phyloP scores from a whole-genome alignment of 352 stramenopile genomes.

The Halophytophthora polymorphica region DNA sequence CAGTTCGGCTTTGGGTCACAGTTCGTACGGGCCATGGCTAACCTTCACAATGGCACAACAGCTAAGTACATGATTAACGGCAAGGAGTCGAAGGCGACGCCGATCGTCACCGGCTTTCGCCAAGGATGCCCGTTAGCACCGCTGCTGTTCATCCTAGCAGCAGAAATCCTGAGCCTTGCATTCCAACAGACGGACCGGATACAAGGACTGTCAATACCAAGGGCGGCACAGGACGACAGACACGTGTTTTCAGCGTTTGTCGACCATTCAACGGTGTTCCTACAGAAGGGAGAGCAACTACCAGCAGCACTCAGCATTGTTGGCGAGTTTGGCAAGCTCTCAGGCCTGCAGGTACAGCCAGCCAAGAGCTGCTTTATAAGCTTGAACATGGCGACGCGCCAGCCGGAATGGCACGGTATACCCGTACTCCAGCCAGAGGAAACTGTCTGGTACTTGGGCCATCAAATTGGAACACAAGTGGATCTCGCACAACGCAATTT shows the following conservation, averaged over 20 bases:
- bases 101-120: background rate
- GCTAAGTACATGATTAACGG: background rate
- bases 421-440: background rate
- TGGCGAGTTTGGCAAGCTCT: background rate
- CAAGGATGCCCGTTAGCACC: constrained; percentile 1
- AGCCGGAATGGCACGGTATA: background rate
- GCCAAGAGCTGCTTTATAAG: constrained; percentile 1
- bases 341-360: constrained; percentile 1
- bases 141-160: constrained; percentile 1
- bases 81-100: background rate
- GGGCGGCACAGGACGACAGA: too few relatives aligned
- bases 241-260: constrained; percentile 4
- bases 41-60: background rate
- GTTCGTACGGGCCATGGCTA: background rate
- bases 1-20: constrained; percentile 1
- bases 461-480: background rate
- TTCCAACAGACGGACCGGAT: background rate
- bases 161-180: constrained; percentile 1
- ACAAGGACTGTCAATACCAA: background rate
- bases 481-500: background rate
- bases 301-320: background rate
- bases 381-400: background rate
- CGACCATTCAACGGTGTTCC: constrained; percentile 3
- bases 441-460: constrained; percentile 2
- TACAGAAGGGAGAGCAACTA: background rate